Evolutionary conservation across 768 basidiomycete species (phyloP), one percentile per base, ranked within the genome.

Genomic region (Leccinellum rugosiceps): DNA sequence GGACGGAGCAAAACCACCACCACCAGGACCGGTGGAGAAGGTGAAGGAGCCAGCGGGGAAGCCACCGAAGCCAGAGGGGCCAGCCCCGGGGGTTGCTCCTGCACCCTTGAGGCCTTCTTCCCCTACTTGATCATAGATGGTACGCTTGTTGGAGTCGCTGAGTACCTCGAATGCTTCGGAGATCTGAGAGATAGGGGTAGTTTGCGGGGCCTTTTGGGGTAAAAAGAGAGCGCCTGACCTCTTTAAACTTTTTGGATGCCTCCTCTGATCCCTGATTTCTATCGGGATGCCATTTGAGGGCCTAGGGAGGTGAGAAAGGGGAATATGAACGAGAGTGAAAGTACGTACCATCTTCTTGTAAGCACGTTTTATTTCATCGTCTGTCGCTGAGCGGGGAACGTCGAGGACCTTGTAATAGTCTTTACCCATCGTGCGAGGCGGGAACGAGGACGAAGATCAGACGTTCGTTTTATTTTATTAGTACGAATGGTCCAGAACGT

Each of bases 111-210:
- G 80, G 2, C 96, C 95, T 56, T 97, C 95, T 70, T 97, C 94
- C 34, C 96, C 96, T 55, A 94, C 87, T 63, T 97, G 92, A 72
- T 97, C 95, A 62, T 94, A 98, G 7, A 93, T 69, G 0, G 89
- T 75, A 23, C 92, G 87, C 67, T 93, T 94, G 68, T 92, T 79
- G 71, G 84, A 84, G 74, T 97, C 94, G 51, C 82, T 90, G 55
- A 98, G 84, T 28, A 96, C 94, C 70, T 98, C 96, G 65, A 96
- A 98, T 0, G 94, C 95, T 77, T 98, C 96, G 31, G 91, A 91
- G 47, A 98, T 83, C 89, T 96, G 50, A 17, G 17, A 51, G 28
- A 46, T 9, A 14, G 21, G 2, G 35, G 57, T 45, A 59, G 56
- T 14, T 5, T 17, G n/a, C 17, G 4, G 8, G 19, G 32, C 17